Evolutionary conservation across 371 early-diverging fungal species (phyloP).

Genomic region (Caulochytrium protostelioides): DNA sequence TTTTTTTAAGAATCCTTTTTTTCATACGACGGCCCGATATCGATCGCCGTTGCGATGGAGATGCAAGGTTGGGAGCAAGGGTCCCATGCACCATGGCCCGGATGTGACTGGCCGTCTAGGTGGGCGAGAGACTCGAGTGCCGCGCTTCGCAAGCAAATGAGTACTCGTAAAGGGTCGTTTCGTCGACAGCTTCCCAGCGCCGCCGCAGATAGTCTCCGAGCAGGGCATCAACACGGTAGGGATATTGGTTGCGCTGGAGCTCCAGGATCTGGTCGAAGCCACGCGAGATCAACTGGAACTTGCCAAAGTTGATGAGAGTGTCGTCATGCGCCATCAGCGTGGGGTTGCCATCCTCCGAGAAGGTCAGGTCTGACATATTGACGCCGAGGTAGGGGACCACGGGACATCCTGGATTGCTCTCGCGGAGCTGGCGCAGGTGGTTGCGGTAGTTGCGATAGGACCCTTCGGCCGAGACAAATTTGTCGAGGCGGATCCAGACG

Average conservation of each 20-base stretch:
- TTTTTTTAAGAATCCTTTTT: too few species aligned
- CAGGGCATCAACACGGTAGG: constrained; percentile 4
- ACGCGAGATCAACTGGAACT: constrained; percentile 11
- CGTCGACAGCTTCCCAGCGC: constrained; percentile 9
- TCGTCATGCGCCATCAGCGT: constrained; percentile 4
- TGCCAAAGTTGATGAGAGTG: constrained; percentile 13
- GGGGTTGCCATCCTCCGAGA: constrained; percentile 22
- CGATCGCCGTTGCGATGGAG: too few species aligned
- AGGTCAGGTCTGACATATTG: constrained; percentile 19
- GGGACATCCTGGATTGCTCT: constrained; percentile 1
- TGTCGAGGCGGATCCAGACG: constrained; percentile 12
- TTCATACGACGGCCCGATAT: too few species aligned
- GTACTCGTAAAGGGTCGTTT: constrained; percentile 11
- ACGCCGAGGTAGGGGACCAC: constrained; percentile 20
- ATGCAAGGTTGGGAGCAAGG: too few species aligned
- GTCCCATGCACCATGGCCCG: too few species aligned
- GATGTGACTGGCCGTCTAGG: too few species aligned
- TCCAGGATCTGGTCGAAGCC: constrained; percentile 5
- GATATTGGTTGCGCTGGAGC: constrained; percentile 6
- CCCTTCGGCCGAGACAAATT: constrained; percentile 12
- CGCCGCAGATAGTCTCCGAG: constrained; percentile 6
- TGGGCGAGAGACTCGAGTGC: too few species aligned
- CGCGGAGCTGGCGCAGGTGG: background rate
- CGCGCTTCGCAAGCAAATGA: constrained; percentile 7
- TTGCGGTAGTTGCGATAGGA: constrained; percentile 13